phyloP scores from a whole-genome alignment of 2,329 filamentous ascomycete genomes.

The Aspergillus costaricaensis region DNA sequence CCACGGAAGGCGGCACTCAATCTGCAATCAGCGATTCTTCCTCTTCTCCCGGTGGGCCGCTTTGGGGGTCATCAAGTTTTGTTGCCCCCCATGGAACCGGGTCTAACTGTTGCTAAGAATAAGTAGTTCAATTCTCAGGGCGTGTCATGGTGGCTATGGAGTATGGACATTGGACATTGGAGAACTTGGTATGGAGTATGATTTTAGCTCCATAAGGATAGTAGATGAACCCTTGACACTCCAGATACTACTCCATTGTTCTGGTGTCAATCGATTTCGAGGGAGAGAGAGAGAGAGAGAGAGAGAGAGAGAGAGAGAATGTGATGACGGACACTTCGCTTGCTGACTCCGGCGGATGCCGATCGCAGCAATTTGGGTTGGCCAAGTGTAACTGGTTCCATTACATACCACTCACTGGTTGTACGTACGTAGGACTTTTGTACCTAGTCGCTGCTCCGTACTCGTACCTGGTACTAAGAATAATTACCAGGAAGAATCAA shows the following conservation, averaged over 20 bases:
- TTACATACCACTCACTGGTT: no score
- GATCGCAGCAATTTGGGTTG: background rate
- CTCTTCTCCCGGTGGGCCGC: background rate
- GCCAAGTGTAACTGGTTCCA: no score
- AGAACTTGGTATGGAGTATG: background rate
- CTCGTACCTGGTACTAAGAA: background rate
- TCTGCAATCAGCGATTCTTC: background rate
- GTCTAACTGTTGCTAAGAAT: background rate
- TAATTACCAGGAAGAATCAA: background rate
- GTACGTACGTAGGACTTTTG: no score
- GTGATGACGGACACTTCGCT: background rate
- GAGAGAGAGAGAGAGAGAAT: background rate
- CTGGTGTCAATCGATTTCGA: background rate
- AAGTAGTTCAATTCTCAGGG: background rate
- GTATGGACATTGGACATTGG: background rate
- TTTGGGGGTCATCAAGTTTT: background rate
- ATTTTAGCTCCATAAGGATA: background rate
- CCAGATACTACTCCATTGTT: no score
- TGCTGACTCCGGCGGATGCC: background rate
- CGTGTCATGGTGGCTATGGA: background rate
- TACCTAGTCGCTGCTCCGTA: no score
- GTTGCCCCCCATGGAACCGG: background rate
- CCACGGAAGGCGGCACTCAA: background rate
- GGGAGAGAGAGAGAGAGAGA: background rate
- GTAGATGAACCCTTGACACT: no score